Evolutionary conservation across 257 asterid genomes (phyloP), one percentile per base, ranked within the genome.

Genomic region (Lantana camara): DNA sequence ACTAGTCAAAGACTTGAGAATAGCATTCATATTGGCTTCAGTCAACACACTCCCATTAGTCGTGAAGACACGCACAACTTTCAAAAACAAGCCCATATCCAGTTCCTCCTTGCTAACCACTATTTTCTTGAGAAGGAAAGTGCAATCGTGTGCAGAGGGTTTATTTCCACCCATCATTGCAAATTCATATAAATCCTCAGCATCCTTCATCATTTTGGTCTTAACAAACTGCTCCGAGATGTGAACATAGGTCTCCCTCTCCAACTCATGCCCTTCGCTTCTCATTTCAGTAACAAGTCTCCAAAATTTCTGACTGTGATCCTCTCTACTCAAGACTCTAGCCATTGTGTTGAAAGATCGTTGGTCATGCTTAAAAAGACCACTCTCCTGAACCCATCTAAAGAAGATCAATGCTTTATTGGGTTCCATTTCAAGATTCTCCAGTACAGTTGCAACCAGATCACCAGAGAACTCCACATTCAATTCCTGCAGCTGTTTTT

Each of bases 321-420:
- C 94, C 69, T 79, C 92, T 52, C 57, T 58, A 57, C 84, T 77
- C 74, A 93, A 75, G 13, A 77, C 82, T 57, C 80, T 79, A 4
- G 85, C 85, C 74, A 90, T 73, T 9, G 83, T 85, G 71, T 75
- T 82, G 74, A 51, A 85, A 0, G 95, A 75, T 59, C n/a, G 68
- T 52, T 75, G 73, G 59, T 84, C 73, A 27, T 85, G 95, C 67
- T 77, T 76, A 68, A 80, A 79, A 15, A 69, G 44, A 69, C 83
- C 82, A 66, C 88, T 82, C 76, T 89, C 98, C 83, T 87, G 83
- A 44, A 87, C 70, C 98, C 98, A 92, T 70, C 89, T 87, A 66
- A 92, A 88, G 85, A 87, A 82, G 67, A 89, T 88, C 70, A 85
- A 68, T 21, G 85, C 86, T 68, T 86, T 87, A 55, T 80, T 86